phyloP scores from a whole-genome alignment of 2,329 filamentous ascomycete species.

The Alternaria triticina region DNA sequence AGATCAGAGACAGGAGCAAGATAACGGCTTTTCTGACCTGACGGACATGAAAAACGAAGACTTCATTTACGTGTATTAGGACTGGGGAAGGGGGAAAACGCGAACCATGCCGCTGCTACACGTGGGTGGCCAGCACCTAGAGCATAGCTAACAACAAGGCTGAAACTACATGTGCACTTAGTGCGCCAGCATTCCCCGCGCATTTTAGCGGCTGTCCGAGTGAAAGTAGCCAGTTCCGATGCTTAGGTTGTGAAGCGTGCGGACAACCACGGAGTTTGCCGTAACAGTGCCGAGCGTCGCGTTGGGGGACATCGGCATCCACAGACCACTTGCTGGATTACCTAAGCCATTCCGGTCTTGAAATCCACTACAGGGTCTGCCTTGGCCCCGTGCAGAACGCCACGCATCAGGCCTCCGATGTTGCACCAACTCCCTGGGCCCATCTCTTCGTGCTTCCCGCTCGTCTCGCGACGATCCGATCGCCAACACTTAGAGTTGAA shows the following conservation, averaged over 20 bases:
- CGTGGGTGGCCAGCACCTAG: neutral
- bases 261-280: neutral
- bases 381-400: neutral
- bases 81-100: neutral
- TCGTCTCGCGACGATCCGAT: neutral
- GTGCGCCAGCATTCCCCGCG: neutral
- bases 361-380: neutral
- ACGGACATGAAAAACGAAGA: conserved; percentile 32
- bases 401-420: neutral
- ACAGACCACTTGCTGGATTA: neutral
- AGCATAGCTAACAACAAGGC: neutral
- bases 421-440: neutral
- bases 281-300: neutral
- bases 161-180: neutral
- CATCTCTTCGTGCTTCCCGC: neutral
- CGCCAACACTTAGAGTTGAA: neutral
- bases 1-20: conserved; percentile 6
- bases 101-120: neutral
- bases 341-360: neutral
- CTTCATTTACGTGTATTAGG: conserved; percentile 14
- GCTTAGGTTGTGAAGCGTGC: neutral
- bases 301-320: neutral
- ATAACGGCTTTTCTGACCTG: conserved; percentile 27
- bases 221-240: neutral
- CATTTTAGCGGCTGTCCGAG: neutral